These are phyloP conservation scores for Rhodotorula graminis DNA, from an alignment of 768 basidiomycete species.

Conservation along the genomic window DNA sequence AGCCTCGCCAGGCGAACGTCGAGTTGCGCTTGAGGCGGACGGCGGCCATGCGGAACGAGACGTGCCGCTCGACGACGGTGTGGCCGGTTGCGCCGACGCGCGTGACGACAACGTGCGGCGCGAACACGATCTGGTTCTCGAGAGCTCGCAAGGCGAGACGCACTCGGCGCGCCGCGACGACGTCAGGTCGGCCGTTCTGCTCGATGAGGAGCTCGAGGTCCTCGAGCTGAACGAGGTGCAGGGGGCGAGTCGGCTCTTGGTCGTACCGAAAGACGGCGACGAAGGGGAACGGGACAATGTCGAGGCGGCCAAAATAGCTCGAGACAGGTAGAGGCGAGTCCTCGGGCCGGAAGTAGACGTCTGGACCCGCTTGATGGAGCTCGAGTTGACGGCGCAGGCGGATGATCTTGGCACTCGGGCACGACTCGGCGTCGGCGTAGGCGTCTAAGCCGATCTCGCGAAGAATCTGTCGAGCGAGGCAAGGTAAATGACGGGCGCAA, in stretches of 20 bases:
- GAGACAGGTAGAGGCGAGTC: slow-evolving; percentile 47
- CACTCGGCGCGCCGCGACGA: slow-evolving; percentile 56
- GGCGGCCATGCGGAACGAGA: slow-evolving; percentile 9
- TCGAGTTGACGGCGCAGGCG: slow-evolving; percentile 57
- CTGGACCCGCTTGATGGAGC: slow-evolving; percentile 61
- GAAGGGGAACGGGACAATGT: slow-evolving; percentile 76
- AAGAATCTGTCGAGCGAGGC: slow-evolving; percentile 57
- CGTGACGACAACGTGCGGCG: slow-evolving; percentile 62
- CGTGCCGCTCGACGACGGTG: slow-evolving; percentile 54
- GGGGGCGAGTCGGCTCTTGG: slow-evolving; percentile 9
- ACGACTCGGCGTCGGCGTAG: slow-evolving; percentile 56
- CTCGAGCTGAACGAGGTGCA: slow-evolving; percentile 49
- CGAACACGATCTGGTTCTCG: slow-evolving; percentile 59
- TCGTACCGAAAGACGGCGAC: slow-evolving; percentile 62
- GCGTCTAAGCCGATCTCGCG: slow-evolving; percentile 61
- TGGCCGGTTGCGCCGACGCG: slow-evolving; percentile 53
- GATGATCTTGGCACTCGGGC: slow-evolving; percentile 53
- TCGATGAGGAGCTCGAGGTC: slow-evolving; percentile 60
- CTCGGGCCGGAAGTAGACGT: slow-evolving; percentile 59
- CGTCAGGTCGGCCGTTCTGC: slow-evolving; percentile 58
- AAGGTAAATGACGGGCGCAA: not conserved
- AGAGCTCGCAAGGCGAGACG: slow-evolving; percentile 63
- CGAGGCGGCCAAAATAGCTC: slow-evolving; percentile 67
- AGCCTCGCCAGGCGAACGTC: slow-evolving; percentile 26
- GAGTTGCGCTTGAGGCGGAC: slow-evolving; percentile 38